phyloP scores from a whole-genome alignment of 2,329 filamentous ascomycete genomes.

The Chrysoporthe puriensis region DNA sequence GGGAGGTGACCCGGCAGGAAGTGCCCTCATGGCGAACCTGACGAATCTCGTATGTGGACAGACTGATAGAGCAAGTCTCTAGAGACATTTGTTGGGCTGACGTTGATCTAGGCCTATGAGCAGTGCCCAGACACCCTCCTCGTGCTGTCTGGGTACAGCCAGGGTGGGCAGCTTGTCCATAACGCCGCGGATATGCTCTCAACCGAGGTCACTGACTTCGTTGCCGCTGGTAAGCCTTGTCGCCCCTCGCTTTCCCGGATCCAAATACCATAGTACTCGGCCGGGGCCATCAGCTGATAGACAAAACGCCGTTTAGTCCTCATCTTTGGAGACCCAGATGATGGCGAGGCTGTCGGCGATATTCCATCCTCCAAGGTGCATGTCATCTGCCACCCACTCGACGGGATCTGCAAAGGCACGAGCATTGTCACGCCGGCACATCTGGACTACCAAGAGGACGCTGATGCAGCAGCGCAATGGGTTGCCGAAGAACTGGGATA shows the following conservation, averaged over 20 bases:
- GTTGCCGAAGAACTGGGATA: constrained; percentile 19
- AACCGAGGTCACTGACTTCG: constrained; percentile 28
- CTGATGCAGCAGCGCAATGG: constrained; percentile 21
- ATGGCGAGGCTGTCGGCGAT: constrained; percentile 26
- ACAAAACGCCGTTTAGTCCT: constrained; percentile 29
- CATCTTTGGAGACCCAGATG: constrained; percentile 35
- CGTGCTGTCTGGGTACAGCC: constrained; percentile 46
- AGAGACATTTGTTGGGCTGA: not conserved
- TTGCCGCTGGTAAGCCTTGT: constrained; percentile 24
- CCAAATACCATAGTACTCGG: not conserved
- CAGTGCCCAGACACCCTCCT: constrained; percentile 46
- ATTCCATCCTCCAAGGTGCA: constrained; percentile 25
- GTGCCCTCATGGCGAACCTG: constrained; percentile 24
- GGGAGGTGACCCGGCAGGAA: constrained; percentile 33
- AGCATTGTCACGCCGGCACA: constrained; percentile 19
- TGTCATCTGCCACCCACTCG: constrained; percentile 29
- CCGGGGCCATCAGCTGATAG: not conserved
- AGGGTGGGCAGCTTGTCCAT: constrained; percentile 38
- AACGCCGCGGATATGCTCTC: constrained; percentile 33
- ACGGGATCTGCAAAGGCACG: constrained; percentile 28
- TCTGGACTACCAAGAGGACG: constrained; percentile 24
- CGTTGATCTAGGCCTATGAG: constrained; percentile 15
- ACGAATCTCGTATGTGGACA: constrained; percentile 17
- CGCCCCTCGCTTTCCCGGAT: not conserved
- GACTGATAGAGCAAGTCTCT: not conserved